Evolutionary conservation across 179 eudicot genomes (phyloP), one percentile per base, ranked within the genome.

Genomic region (Beta lomatogona): DNA sequence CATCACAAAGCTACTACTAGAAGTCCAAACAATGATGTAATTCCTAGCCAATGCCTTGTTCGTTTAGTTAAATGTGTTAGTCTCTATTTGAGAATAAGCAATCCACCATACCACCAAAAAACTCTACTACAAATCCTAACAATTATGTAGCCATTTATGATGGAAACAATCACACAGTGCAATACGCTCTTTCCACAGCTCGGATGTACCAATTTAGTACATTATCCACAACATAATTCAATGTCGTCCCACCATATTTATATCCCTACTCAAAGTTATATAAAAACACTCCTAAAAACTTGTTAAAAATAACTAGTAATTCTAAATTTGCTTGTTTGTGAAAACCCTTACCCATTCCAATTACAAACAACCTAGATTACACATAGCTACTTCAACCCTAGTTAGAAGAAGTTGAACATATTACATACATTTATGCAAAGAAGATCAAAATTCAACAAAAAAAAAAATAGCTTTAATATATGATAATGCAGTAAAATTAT

Each of bases 91-190:
- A 69, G 22, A 22, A 7, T 48, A 77, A 3, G 14, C 78, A 78
- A 45, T 65, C 66, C 45, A 63, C n/a, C 59, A 73, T 21, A 53
- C 19, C 10, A 21, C 4, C 60, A 54, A 18, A 65, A 36, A 36
- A 36, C 65, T 55, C 19, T 52, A 80, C 25, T 53, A 73, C 25
- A 52, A 73, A 73, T 16, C 53, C 78, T 41, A 52, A 81, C n/a
- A 81, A 21, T 55, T 16, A 21, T 5, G 52, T 15, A 77, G 58
- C n/a, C 16, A 8, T n/a, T 10, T 50, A 71, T 21, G 25, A 16
- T n/a, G 25, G 8, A 13, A 70, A 21, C 55, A 50, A 71, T 10
- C n/a, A 71, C 75, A 31, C 67, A 2, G 18, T 10, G 18, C 59
- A 55, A 55, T 11, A 55, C 2, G 59, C 36, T 63, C 25, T 28